Evolutionary conservation across 2,329 filamentous ascomycete genomes (phyloP).

Genomic region (Clonostachys rhizophaga): DNA sequence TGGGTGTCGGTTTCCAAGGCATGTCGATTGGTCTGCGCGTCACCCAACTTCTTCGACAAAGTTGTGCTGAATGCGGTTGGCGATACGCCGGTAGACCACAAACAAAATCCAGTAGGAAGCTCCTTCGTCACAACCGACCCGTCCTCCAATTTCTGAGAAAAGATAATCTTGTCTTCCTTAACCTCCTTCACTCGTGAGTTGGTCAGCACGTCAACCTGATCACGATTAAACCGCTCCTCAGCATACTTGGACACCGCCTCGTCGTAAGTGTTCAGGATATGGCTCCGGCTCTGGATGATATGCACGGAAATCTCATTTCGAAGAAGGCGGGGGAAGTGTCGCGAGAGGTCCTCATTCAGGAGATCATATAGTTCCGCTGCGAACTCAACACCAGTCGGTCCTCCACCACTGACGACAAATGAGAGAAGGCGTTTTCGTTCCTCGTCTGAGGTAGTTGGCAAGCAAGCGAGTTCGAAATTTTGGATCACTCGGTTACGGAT

Average conservation of each 20-base stretch:
- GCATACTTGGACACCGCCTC: constrained; percentile 90
- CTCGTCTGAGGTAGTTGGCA: constrained; percentile 88
- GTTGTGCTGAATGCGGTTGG: constrained; percentile 77
- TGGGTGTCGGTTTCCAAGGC: constrained; percentile 94
- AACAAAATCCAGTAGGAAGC: constrained; percentile 89
- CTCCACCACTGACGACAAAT: constrained; percentile 93
- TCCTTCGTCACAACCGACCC: constrained; percentile 82
- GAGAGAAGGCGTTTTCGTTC: constrained; percentile 85
- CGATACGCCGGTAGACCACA: constrained; percentile 95
- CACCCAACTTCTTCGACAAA: constrained; percentile 71
- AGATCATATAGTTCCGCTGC: constrained; percentile 95
- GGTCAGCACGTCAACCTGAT: constrained; percentile 86
- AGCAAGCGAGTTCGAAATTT: constrained; percentile 84
- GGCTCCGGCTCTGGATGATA: constrained; percentile 87
- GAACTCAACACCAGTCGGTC: constrained; percentile 95
- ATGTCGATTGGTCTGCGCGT: constrained; percentile 78
- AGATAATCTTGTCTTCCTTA: constrained; percentile 75
- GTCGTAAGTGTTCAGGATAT: constrained; percentile 98
- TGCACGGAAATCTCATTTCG: constrained; percentile 98
- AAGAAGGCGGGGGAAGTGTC: constrained; percentile 82
- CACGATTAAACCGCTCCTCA: constrained; percentile 84
- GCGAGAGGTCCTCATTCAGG: constrained; percentile 86
- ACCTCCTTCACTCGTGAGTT: constrained; percentile 94
- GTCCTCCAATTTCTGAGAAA: constrained; percentile 73
- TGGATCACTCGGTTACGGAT: constrained; percentile 86